These are phyloP conservation scores for Colletotrichum sp. DNA, from an alignment of 2,329 filamentous ascomycete species.

Conservation along the genomic window DNA sequence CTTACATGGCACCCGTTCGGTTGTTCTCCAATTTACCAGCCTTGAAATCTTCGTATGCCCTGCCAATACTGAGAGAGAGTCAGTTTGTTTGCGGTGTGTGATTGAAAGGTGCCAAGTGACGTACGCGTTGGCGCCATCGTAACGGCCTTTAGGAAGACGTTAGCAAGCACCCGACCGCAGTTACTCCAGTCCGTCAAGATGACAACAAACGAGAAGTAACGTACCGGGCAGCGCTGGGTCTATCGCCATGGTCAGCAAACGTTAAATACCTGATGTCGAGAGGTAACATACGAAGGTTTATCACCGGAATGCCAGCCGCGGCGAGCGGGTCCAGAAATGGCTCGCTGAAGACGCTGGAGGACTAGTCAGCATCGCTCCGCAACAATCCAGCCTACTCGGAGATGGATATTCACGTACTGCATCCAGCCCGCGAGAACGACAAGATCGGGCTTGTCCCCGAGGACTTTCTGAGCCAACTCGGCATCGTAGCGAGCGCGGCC, in stretches of 20 bases:
- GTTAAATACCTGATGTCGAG: neutral
- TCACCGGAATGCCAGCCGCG: slow-evolving; percentile 67
- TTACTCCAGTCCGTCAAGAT: neutral
- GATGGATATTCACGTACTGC: neutral
- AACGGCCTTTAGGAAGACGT: slow-evolving; percentile 57
- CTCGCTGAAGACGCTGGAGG: neutral
- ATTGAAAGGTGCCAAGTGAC: neutral
- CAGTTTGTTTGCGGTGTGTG: neutral
- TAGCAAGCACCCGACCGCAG: neutral
- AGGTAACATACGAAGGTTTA: slow-evolving; percentile 71
- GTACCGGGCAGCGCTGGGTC: slow-evolving; percentile 63
- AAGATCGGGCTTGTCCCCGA: slow-evolving; percentile 70
- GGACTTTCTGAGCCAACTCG: slow-evolving; percentile 72
- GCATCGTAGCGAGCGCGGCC: slow-evolving; percentile 76
- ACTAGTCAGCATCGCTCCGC: neutral
- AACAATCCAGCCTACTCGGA: neutral
- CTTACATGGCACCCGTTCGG: slow-evolving; percentile 75
- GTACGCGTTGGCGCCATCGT: slow-evolving; percentile 73
- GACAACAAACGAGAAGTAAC: neutral
- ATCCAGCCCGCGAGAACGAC: slow-evolving; percentile 84
- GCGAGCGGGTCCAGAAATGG: slow-evolving; percentile 72
- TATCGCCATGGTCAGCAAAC: neutral
- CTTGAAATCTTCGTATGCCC: slow-evolving; percentile 77
- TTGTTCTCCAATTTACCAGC: slow-evolving; percentile 66
- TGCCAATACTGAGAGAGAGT: slow-evolving; percentile 57